Evolutionary conservation across 345 rosid species (phyloP).

Genomic region (Sonneratia caseolaris): DNA sequence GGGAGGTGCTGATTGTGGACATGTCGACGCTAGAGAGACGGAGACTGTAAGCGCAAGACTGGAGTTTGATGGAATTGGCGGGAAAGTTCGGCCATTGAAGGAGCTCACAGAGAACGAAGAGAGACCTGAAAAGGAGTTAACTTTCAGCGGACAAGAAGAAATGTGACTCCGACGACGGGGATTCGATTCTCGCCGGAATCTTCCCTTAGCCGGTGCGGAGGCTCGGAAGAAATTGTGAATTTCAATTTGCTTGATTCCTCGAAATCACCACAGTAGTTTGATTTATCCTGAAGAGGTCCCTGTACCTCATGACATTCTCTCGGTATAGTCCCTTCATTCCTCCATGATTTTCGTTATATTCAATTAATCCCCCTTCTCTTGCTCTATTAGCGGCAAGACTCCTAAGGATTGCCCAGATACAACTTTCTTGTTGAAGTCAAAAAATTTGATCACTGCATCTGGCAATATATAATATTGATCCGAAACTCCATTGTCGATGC

Average conservation of each 20-base stretch:
- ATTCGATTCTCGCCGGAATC: not conserved
- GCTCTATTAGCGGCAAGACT: no score
- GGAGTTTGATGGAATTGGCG: slow-evolving; percentile 5
- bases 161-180: not conserved
- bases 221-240: not conserved
- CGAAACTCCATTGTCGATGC: not conserved
- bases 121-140: not conserved
- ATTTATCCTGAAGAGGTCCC: not conserved
- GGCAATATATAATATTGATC: no score
- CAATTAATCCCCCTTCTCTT: no score
- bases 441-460: no score
- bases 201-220: not conserved
- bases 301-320: not conserved
- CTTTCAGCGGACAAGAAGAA: not conserved
- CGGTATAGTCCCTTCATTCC: not conserved
- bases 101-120: not conserved
- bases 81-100: slow-evolving; percentile 9
- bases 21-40: slow-evolving; percentile 5
- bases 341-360: no score
- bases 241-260: not conserved
- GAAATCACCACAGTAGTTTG: not conserved
- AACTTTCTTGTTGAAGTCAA: no score
- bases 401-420: no score
- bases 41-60: not conserved
- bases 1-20: slow-evolving; percentile 3